Percentiles rank a stretch among this genome's conserved stretches.
Evolutionary conservation across 257 asterid species (phyloP).

Genomic region (Nyctanthes arbortristis): DNA sequence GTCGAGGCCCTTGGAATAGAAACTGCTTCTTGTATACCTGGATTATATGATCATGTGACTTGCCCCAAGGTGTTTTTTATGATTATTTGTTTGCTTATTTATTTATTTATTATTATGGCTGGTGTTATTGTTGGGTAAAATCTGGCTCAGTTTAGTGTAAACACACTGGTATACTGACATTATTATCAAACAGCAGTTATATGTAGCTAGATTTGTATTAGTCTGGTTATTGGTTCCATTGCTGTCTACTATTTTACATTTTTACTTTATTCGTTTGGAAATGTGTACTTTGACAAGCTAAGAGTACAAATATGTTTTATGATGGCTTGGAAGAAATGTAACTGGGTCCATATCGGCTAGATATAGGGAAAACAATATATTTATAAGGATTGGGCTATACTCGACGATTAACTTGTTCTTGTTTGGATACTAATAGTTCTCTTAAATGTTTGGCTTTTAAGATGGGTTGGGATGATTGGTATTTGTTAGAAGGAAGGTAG

Average conservation of each 20-base stretch:
- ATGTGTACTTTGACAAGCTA: neutral
- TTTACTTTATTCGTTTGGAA: neutral
- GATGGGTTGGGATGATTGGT: no score
- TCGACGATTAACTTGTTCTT: no score
- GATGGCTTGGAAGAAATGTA: neutral
- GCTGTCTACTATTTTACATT: neutral
- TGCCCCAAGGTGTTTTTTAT: constrained; percentile 59
- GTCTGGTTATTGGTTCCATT: neutral
- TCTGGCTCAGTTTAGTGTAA: constrained; percentile 9
- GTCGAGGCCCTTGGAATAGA: constrained; percentile 42
- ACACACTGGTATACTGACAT: neutral
- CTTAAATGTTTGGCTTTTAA: no score
- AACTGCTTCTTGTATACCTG: constrained; percentile 52
- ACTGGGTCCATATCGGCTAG: no score
- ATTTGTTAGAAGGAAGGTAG: no score
- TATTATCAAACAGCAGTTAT: neutral
- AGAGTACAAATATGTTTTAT: neutral
- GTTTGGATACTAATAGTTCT: no score
- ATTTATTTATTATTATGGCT: neutral
- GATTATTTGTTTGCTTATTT: neutral
- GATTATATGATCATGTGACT: constrained; percentile 48
- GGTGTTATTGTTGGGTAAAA: neutral
- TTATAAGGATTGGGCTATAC: no score
- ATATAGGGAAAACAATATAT: no score
- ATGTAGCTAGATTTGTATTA: neutral